Conservation (phyloP, 306 rosid genomes). For the Vachellia collinsii region DNA sequence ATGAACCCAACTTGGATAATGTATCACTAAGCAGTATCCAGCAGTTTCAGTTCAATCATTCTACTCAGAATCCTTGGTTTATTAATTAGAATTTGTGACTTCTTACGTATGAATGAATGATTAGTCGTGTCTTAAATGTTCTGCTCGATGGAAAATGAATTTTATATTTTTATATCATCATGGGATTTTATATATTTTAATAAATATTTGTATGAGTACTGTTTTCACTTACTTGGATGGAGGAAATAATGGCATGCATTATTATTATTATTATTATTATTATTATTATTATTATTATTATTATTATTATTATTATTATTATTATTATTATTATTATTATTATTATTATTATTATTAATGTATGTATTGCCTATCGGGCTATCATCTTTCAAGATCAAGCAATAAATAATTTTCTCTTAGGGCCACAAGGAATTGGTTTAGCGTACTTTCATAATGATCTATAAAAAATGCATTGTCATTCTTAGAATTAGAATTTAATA, state of each 20-base stretch:
- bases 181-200: neutral
- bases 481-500: too few relatives aligned
- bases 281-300: too few relatives aligned
- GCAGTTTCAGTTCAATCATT: slow-evolving; percentile 35
- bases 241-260: neutral
- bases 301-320: too few relatives aligned
- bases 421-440: too few relatives aligned
- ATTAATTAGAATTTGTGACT: neutral
- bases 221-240: neutral
- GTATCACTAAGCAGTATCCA: slow-evolving; percentile 25
- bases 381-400: too few relatives aligned
- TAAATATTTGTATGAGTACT: neutral
- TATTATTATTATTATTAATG: too few relatives aligned
- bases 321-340: too few relatives aligned
- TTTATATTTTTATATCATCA: neutral
- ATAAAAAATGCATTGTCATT: too few relatives aligned
- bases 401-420: too few relatives aligned
- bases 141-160: neutral
- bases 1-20: slow-evolving; percentile 17
- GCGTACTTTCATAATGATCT: too few relatives aligned
- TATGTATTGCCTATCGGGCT: too few relatives aligned
- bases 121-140: neutral
- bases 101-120: neutral
- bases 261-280: too few relatives aligned
- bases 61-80: neutral